Percentiles rank a stretch among this genome's conserved stretches.
Conservation (phyloP, 2,329 filamentous ascomycete genomes). For the Aspergillus neotritici region DNA sequence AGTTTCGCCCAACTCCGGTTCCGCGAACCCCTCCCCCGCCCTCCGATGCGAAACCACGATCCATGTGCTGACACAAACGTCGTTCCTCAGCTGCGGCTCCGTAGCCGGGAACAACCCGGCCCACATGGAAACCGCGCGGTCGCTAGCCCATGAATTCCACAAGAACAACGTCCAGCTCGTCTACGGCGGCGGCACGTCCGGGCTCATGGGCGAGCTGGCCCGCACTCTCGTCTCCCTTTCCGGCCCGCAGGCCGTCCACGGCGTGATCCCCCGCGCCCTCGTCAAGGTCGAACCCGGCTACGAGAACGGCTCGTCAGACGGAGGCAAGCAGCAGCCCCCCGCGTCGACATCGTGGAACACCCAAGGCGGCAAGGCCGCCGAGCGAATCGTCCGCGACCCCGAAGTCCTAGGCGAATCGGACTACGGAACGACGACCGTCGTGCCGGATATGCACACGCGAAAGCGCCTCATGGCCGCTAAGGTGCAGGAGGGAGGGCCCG, state of each 20-base stretch:
- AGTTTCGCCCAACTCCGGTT: constrained; percentile 18
- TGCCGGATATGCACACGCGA: constrained; percentile 91
- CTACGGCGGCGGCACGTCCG: constrained; percentile 90
- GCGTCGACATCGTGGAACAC: constrained; percentile 29
- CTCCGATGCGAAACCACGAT: neutral
- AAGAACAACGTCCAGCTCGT: constrained; percentile 74
- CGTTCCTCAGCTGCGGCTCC: constrained; percentile 66
- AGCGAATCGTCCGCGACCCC: constrained; percentile 46
- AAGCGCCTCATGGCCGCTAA: constrained; percentile 91
- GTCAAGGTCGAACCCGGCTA: constrained; percentile 61
- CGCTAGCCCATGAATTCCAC: constrained; percentile 69
- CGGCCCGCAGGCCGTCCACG: constrained; percentile 78
- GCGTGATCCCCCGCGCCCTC: constrained; percentile 84
- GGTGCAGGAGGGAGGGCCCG: constrained; percentile 73
- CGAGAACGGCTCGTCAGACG: constrained; percentile 15
- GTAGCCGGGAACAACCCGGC: constrained; percentile 64
- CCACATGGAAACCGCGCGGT: constrained; percentile 72
- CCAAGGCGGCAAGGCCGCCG: constrained; percentile 36
- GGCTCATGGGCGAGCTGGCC: constrained; percentile 92
- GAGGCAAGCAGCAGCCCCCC: constrained; percentile 23
- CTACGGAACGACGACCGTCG: constrained; percentile 82
- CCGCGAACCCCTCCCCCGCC: neutral
- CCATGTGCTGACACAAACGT: constrained; percentile 1
- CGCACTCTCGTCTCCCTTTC: constrained; percentile 76
- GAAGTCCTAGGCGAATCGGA: constrained; percentile 32